These are phyloP conservation scores for Ramichloridium luteum DNA, from an alignment of 2,329 filamentous ascomycete species.

Conservation along the genomic window DNA sequence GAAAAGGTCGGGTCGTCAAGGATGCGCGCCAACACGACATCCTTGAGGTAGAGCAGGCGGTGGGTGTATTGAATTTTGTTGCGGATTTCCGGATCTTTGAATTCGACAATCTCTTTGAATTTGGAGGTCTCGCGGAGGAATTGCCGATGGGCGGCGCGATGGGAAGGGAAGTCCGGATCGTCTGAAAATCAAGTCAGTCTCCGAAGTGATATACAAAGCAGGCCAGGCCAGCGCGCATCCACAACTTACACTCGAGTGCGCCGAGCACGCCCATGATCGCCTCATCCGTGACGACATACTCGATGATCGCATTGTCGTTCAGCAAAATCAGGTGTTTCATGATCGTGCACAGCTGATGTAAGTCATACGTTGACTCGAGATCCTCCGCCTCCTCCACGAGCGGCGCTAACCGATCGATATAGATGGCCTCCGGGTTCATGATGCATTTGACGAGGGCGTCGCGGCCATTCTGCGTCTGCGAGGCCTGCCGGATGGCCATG, in stretches of 20 bases:
- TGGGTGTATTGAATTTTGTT: slow-evolving; percentile 95
- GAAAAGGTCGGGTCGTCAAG: slow-evolving; percentile 96
- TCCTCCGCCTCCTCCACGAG: slow-evolving; percentile 83
- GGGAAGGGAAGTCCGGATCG: slow-evolving; percentile 91
- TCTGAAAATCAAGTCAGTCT: slow-evolving; percentile 38
- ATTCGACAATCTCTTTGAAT: slow-evolving; percentile 92
- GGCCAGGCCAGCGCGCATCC: too few relatives aligned
- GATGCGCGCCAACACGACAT: slow-evolving; percentile 93
- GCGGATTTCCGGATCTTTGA: slow-evolving; percentile 68
- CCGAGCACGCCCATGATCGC: slow-evolving; percentile 86
- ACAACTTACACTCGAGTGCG: slow-evolving; percentile 63
- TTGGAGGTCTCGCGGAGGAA: slow-evolving; percentile 80
- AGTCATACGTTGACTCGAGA: slow-evolving; percentile 70
- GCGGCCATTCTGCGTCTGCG: slow-evolving; percentile 59
- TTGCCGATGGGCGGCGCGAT: slow-evolving; percentile 93
- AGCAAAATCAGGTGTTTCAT: slow-evolving; percentile 93
- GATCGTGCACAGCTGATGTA: slow-evolving; percentile 91
- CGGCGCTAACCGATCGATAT: slow-evolving; percentile 75
- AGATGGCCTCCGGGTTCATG: slow-evolving; percentile 57
- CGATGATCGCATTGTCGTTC: slow-evolving; percentile 90
- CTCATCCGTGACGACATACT: slow-evolving; percentile 81
- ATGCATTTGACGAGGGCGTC: slow-evolving; percentile 83
- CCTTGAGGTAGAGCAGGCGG: slow-evolving; percentile 89
- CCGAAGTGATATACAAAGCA: background rate
- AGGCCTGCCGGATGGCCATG: slow-evolving; percentile 67